Evolutionary conservation across 2,329 filamentous ascomycete species (phyloP).

Genomic region (Microcyclospora tardicrescens): DNA sequence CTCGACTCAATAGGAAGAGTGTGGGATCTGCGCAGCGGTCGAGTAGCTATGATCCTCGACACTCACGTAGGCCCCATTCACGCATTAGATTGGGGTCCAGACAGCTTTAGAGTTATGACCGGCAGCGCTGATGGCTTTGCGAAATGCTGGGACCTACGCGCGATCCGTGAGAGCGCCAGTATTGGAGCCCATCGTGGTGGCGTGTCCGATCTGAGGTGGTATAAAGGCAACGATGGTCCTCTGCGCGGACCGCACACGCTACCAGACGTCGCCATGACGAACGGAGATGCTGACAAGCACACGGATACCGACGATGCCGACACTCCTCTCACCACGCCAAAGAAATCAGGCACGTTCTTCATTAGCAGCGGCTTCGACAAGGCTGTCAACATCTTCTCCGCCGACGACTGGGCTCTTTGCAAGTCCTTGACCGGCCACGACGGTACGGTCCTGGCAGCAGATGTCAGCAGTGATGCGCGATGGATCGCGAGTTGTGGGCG

Average conservation of each 20-base stretch:
- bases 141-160: conserved; percentile 94
- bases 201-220: conserved; percentile 89
- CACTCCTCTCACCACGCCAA: conserved; percentile 39
- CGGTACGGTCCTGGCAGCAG: conserved; percentile 79
- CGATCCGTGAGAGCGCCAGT: conserved; percentile 68
- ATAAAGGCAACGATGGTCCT: conserved; percentile 70
- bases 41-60: conserved; percentile 92
- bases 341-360: conserved; percentile 83
- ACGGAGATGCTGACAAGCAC: conserved; percentile 6
- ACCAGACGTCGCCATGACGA: conserved; percentile 25
- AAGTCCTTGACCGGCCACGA: conserved; percentile 84
- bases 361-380: conserved; percentile 86
- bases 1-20: conserved; percentile 88
- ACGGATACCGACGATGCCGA: conserved; percentile 1
- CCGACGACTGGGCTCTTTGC: conserved; percentile 86
- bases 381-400: conserved; percentile 89
- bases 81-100: conserved; percentile 79
- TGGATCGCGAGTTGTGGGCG: conserved; percentile 95
- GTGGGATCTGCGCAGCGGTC: conserved; percentile 85
- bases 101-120: conserved; percentile 85
- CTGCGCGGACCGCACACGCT: conserved; percentile 40
- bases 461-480: conserved; percentile 70
- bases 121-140: conserved; percentile 90
- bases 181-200: conserved; percentile 86
- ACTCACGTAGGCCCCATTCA: conserved; percentile 90